Base-by-base conservation (phyloP, 768 basidiomycete species). In the Leccinum subgranulosum region DNA sequence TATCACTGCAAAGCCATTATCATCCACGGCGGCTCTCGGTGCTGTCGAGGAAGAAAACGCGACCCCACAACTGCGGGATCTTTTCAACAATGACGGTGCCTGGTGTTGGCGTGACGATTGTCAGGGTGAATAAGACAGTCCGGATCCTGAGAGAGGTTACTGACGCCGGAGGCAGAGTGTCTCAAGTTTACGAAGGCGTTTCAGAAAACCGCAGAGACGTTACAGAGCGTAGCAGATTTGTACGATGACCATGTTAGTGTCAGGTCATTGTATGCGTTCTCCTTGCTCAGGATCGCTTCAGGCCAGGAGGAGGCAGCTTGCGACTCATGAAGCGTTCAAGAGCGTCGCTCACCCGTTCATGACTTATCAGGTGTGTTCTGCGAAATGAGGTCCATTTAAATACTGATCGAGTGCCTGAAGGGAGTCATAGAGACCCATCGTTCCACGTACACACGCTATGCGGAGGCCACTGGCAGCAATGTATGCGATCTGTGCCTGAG, bases 51-150 rank as follows among this genome's bases (percentile, higher is more conserved):
- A 84, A 51, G 71, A 73, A 53, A 72, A 73, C 14, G 60, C 72
- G 4, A 66, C 65, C 21, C 63, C 70, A 36, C 78, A 78, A 54
- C 68, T 69, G n/a, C 83, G 79, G 56, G 87, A 88, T 0, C 66
- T 87, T 51, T 64, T 84, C 54, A 93, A 92, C 60, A 76, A 77
- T 9, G 82, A 89, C 25, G 87, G 89, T 1, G 91, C 89, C 3
- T 90, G 92, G 89, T 92, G 91, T 69, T 95, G 92, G 91, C 79
- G 85, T 25, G 90, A 94, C 53, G 79, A 78, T 3, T 93, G 92
- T 67, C 72, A 80, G 68, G 49, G 49, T 50, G n/a, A 39, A 39
- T 10, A 39, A 21, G 29, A 50, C n/a, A 17, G n/a, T 31, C 10
- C 19, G 25, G 1, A n/a, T 39, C 8, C n/a, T n/a, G 17, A 39